Percentiles rank a stretch among this genome's conserved stretches.
Conservation (phyloP, 1,284 basidiomycete genomes). For the Rhodotorula glutinis region DNA sequence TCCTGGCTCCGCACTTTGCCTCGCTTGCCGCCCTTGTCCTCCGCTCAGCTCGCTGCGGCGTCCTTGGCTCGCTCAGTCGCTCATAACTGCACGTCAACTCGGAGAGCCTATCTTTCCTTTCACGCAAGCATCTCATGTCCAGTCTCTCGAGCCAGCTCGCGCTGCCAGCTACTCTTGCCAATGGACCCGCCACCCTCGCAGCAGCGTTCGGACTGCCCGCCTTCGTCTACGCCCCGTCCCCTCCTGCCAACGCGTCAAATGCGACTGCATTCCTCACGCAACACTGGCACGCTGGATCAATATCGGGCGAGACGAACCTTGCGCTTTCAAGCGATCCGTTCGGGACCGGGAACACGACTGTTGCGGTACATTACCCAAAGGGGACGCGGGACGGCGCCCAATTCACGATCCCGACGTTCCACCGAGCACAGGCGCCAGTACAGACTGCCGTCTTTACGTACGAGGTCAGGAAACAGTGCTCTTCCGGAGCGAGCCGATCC, state of each 20-base stretch:
- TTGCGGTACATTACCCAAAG: slow-evolving; percentile 16
- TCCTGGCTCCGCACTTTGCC: too few relatives aligned
- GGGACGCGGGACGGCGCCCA: slow-evolving; percentile 20
- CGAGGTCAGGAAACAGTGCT: slow-evolving; percentile 1
- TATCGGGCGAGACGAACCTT: background rate
- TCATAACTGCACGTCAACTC: background rate
- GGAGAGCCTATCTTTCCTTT: too few relatives aligned
- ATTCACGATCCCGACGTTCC: slow-evolving; percentile 15
- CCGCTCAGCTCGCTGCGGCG: background rate
- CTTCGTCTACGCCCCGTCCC: background rate
- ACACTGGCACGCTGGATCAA: slow-evolving; percentile 4
- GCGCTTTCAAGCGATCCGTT: slow-evolving; percentile 11
- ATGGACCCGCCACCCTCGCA: slow-evolving; percentile 3
- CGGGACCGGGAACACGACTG: background rate
- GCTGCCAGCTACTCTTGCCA: background rate
- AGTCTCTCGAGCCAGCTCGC: slow-evolving; percentile 4
- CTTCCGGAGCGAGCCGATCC: too few relatives aligned
- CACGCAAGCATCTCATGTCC: background rate
- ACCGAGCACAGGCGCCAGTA: background rate
- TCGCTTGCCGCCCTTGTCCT: background rate
- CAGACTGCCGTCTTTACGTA: slow-evolving; percentile 28
- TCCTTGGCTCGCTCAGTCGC: background rate
- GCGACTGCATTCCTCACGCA: background rate
- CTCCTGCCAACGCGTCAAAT: background rate
- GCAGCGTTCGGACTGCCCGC: background rate